Base-by-base conservation (phyloP, 2,329 filamentous ascomycete species). In the Rhytidhysteron rufulum region DNA sequence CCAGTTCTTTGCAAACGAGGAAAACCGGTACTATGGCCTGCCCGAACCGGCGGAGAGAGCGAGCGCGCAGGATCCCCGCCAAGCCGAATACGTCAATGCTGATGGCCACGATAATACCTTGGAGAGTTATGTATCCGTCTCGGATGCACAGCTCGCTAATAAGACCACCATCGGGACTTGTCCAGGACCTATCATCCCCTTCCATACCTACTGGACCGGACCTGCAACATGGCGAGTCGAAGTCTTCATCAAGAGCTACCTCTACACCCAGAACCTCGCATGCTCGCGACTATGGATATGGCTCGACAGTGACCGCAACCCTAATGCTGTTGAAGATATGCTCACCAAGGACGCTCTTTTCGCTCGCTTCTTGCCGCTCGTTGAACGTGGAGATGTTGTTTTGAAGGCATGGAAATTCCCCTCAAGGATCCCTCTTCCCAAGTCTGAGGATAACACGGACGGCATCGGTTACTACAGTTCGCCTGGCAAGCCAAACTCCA, bases 171-270 rank as follows among this genome's bases (percentile, higher is more conserved):
- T 71, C 27, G 75, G 74, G n/a, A 66, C 68, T 19, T 79, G 75
- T 46, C 65, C 73, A 31, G 75, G 75, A 2, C 74, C 75, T n/a
- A 74, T 78, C 46, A 67, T 77, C 21, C 74, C 74, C 4, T 78
- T 74, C 37, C 75, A 79, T 48, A 69, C 72, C 20, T 78, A 78
- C 66, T 78, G 75, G 75, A 75, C 74, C 6, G 75, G 75, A 3
- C 71, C 74, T 7, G 74, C 75, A 3, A 78, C 74, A 3, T 79
- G 75, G 75, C 65, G 75, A 31, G 72, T 78, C 31, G 75, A 78
- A 48, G 62, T 74, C 21, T 78, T 79, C 48, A 62, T 78, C 62
- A 79, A 79, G 61, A 72, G 71, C 40, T 75, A 78, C 50, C 67
- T 79, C 1, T 73, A 78, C 53, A 78, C 75, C 1, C 75, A 79